These are phyloP conservation scores for Neurospora sp. DNA, from an alignment of 2,329 filamentous ascomycete species.

Conservation along the genomic window DNA sequence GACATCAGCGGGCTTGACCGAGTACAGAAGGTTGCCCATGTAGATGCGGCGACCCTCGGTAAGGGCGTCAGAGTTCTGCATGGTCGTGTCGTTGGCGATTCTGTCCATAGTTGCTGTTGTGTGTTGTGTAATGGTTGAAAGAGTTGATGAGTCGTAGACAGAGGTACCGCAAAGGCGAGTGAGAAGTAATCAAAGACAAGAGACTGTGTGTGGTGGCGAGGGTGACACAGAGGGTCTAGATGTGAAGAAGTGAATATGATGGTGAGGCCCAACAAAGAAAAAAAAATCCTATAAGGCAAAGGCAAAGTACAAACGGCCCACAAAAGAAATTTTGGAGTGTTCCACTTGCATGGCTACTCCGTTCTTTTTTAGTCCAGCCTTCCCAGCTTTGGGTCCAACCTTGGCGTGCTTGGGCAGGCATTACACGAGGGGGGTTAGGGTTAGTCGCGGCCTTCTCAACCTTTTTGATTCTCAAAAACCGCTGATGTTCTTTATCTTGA, in stretches of 20 bases:
- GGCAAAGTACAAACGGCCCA: background rate
- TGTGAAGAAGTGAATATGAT: background rate
- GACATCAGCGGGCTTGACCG: slow-evolving; percentile 32
- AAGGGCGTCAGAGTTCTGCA: slow-evolving; percentile 12
- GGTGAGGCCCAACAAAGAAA: background rate
- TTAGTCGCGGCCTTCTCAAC: background rate
- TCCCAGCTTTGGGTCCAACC: background rate
- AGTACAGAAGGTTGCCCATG: slow-evolving; percentile 53
- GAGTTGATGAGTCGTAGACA: background rate
- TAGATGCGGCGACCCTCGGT: slow-evolving; percentile 38
- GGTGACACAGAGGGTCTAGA: background rate
- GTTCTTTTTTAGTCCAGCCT: background rate
- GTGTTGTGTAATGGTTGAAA: background rate
- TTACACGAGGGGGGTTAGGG: background rate
- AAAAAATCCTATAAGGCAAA: background rate
- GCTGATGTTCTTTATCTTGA: background rate
- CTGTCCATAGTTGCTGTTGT: background rate
- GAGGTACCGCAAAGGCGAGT: background rate
- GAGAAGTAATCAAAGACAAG: background rate
- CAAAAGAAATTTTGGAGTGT: slow-evolving; percentile 1
- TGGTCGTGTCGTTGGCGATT: background rate
- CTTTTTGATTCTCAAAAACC: background rate
- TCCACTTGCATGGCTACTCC: background rate
- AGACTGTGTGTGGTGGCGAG: background rate
- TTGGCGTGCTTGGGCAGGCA: background rate